Evolutionary conservation across 169 alveolate species (phyloP).

Genomic region (Cryptosporidium meleagridis): DNA sequence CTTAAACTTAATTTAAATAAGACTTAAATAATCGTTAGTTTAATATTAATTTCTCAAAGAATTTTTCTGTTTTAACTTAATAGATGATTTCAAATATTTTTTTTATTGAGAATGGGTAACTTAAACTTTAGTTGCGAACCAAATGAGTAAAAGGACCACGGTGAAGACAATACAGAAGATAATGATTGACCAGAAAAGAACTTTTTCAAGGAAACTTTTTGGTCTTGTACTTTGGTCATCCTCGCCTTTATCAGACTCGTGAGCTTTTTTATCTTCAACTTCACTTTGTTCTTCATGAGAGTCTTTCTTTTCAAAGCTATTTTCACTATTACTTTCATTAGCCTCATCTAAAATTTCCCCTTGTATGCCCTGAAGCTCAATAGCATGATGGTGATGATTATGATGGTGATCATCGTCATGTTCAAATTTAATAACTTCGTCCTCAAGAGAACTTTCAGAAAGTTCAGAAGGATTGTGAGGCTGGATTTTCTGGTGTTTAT

Average conservation of each 20-base stretch:
- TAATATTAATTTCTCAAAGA: neutral
- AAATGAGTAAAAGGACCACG: constrained; percentile 51
- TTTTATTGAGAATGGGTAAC: neutral
- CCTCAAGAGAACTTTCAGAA: constrained; percentile 18
- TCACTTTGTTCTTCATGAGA: neutral
- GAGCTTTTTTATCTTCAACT: neutral
- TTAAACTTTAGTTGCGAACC: constrained; percentile 73
- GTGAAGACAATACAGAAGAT: constrained; percentile 61
- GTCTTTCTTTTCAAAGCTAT: neutral
- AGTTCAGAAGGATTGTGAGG: neutral
- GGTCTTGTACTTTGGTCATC: constrained; percentile 22
- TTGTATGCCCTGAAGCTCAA: neutral
- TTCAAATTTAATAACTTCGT: neutral
- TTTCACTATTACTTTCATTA: neutral
- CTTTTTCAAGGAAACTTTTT: constrained; percentile 51
- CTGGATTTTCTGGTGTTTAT: neutral
- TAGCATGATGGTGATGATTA: neutral
- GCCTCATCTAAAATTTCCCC: neutral
- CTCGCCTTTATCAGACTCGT: neutral
- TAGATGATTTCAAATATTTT: neutral
- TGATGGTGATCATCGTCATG: constrained; percentile 4
- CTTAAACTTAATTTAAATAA: neutral
- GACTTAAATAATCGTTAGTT: neutral
- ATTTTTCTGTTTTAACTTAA: neutral
- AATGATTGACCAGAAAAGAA: constrained; percentile 67